These are phyloP conservation scores for Thalia dealbata DNA, from an alignment of 176 grass and related monocot genomes.

Conservation along the genomic window DNA sequence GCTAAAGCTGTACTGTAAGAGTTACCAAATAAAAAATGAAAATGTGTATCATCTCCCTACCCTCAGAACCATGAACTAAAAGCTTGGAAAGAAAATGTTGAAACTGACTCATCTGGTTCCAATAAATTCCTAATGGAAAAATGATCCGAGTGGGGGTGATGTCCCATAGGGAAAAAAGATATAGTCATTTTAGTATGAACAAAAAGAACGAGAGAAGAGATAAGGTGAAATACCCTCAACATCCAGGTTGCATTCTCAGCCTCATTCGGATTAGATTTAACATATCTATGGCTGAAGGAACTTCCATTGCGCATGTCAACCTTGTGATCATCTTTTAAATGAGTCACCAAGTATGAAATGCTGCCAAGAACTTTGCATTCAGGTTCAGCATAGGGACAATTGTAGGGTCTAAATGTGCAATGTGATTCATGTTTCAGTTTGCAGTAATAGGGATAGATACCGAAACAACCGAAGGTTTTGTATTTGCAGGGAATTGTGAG, in stretches of 20 bases:
- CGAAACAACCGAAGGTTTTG: slow-evolving; percentile 75
- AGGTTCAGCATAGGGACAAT: slow-evolving; percentile 86
- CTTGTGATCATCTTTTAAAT: slow-evolving; percentile 93
- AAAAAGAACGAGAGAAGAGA: background rate
- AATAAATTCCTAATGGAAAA: too few species aligned
- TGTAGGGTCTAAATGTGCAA: slow-evolving; percentile 69
- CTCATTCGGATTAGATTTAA: slow-evolving; percentile 86
- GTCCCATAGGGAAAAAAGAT: background rate
- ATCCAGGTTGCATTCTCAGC: slow-evolving; percentile 97
- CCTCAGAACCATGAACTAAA: too few species aligned
- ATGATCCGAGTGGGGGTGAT: background rate
- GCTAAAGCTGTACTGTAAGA: too few species aligned
- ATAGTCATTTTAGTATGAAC: background rate
- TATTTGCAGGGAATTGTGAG: slow-evolving; percentile 91
- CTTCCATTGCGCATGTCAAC: slow-evolving; percentile 94
- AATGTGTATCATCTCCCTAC: too few species aligned
- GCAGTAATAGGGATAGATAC: slow-evolving; percentile 86
- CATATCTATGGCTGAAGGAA: slow-evolving; percentile 91
- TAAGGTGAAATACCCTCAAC: slow-evolving; percentile 52
- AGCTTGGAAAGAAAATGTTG: too few species aligned
- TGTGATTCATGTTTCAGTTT: slow-evolving; percentile 92
- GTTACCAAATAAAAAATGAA: too few species aligned
- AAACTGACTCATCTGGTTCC: too few species aligned
- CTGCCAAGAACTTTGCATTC: slow-evolving; percentile 79
- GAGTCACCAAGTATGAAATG: slow-evolving; percentile 65